phyloP scores from a whole-genome alignment of 805 yeast species.

The Saturnispora zaruensis region DNA sequence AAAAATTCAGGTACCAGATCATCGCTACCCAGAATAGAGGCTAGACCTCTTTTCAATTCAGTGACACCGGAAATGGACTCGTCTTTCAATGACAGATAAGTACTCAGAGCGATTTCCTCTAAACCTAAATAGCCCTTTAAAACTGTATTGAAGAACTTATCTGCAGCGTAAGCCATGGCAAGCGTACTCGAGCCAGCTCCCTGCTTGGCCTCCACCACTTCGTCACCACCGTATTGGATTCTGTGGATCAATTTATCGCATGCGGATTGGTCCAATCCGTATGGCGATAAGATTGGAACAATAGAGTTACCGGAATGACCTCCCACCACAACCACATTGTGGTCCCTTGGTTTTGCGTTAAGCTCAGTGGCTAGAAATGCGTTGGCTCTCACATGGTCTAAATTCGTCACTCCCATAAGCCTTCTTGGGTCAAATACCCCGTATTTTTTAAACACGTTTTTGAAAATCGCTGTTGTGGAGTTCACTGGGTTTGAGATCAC shows the following conservation, averaged over 20 bases:
- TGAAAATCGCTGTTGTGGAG: conserved; percentile 85
- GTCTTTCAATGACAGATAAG: conserved; percentile 40
- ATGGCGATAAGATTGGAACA: conserved; percentile 66
- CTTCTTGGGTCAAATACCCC: conserved; percentile 63
- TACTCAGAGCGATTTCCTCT: conserved; percentile 56
- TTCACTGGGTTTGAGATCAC: conserved; percentile 91
- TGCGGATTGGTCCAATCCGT: conserved; percentile 10
- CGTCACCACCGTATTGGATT: conserved; percentile 94
- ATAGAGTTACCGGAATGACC: conserved; percentile 96
- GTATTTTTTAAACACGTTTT: conserved; percentile 62
- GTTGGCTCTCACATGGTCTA: conserved; percentile 83
- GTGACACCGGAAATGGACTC: conserved; percentile 45
- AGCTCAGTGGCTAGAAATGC: conserved; percentile 51
- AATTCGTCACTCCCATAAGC: conserved; percentile 81
- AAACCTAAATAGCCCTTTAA: conserved; percentile 23
- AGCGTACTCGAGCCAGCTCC: conserved; percentile 93
- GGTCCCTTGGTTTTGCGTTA: conserved; percentile 38
- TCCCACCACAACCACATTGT: conserved; percentile 71
- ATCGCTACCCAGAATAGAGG: conserved; percentile 12
- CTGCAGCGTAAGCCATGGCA: conserved; percentile 92
- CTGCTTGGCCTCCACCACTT: conserved; percentile 86
- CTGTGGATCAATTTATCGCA: conserved; percentile 63
- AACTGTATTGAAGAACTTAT: conserved; percentile 57
- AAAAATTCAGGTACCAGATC: conserved; percentile 27
- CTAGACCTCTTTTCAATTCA: conserved; percentile 31